Percentiles rank a stretch among this genome's conserved stretches.
These are phyloP conservation scores for Suillus subaureus DNA, from an alignment of 768 basidiomycete genomes.

Conservation along the genomic window DNA sequence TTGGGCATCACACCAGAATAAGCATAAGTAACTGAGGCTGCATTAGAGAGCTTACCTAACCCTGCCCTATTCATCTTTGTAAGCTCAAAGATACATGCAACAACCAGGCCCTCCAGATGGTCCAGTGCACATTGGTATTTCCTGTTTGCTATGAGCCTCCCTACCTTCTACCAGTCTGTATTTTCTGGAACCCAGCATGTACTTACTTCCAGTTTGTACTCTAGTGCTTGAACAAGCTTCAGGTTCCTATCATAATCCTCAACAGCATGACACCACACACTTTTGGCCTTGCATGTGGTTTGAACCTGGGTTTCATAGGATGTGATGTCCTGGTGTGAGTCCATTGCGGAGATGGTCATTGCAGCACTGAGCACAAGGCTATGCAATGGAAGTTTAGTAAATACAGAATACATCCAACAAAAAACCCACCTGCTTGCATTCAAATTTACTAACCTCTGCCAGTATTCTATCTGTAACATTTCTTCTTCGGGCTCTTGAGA, in stretches of 20 bases:
- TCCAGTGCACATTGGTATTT: constrained; percentile 18
- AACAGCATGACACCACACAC: constrained; percentile 9
- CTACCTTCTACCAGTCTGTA: constrained; percentile 15
- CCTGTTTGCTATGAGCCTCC: neutral
- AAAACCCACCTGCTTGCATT: constrained; percentile 13
- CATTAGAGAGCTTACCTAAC: constrained; percentile 13
- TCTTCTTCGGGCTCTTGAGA: constrained; percentile 14
- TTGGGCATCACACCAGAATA: neutral
- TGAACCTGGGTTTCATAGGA: no score
- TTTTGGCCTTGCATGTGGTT: constrained; percentile 12
- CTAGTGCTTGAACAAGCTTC: constrained; percentile 19
- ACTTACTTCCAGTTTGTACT: constrained; percentile 17
- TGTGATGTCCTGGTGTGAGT: no score
- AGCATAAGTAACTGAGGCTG: no score
- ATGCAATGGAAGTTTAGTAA: neutral
- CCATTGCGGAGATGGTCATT: no score
- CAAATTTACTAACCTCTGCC: constrained; percentile 9
- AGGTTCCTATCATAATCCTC: constrained; percentile 14
- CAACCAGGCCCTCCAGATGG: constrained; percentile 17
- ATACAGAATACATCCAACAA: neutral
- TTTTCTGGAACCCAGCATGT: constrained; percentile 15
- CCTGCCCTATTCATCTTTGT: constrained; percentile 23
- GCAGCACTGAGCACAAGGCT: neutral
- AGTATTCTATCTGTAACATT: constrained; percentile 9
- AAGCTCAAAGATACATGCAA: constrained; percentile 21